Base-by-base conservation (phyloP, 2,329 filamentous ascomycete genomes). In the Cercospora janseana region DNA sequence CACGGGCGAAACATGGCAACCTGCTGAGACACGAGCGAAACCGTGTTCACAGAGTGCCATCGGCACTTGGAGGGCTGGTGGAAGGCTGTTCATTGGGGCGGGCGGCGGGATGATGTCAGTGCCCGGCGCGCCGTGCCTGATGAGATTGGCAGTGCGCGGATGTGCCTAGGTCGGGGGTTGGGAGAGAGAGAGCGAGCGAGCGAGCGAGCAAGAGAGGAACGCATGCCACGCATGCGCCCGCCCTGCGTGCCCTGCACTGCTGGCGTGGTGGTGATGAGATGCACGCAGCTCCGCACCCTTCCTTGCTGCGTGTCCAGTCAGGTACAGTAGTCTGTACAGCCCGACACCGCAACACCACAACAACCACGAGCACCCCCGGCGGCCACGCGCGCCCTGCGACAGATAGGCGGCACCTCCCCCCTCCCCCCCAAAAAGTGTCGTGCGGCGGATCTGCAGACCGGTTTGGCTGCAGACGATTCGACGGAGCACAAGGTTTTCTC, bases 1-100 rank as follows among this genome's bases (percentile, higher is more conserved):
- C 32, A 24, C 20, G 29, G 31, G 26, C 31, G 44, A 37, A 46
- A 28, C 21, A 16, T 12, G 15, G 18, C 21, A 37, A 23, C 29
- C 21, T 32, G 32, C 28, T 46, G 44, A 46, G 44, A 46, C 44
- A 46, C 44, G 44, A 38, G 23, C 44, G 44, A 46, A 46, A 46
- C 44, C 16, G 24, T 37, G 44, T 46, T 24, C 31, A 46, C 20
- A 21, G 21, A 46, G 43, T 34, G 18, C 31, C 21, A 27, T 38
- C 44, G 44, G 44, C 32, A 46, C 23, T 38, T 46, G 31, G 8
- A 23, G 10, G 18, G 18, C 21, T 8, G 18, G 24, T n/a, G 18
- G 13, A 37, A 38, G 34, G 34, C 34, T 21, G 34, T 38, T 38
- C 12, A n/a, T 13, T 38, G 34, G 34, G 31, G 34, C 16, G 34